Evolutionary conservation across 805 yeast species (phyloP), one percentile per base, ranked within the genome.

Genomic region (Wickerhamomyces bisporus): DNA sequence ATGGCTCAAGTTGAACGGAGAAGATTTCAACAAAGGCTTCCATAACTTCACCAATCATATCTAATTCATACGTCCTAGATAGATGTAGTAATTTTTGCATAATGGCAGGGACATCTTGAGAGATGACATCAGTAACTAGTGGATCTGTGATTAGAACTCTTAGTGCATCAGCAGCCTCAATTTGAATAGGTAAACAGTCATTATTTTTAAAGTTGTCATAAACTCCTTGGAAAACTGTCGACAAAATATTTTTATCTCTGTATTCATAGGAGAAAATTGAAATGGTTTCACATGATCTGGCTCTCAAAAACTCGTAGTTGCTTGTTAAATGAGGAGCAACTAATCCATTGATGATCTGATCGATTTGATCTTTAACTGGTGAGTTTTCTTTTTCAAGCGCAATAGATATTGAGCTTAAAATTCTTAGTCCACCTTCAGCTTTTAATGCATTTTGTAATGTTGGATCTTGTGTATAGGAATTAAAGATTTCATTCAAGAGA

Each of bases 1-100:
- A 91, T 15, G 98, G 97, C 35, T 88, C 86, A 45, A 93, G 69
- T 61, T 91, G 94, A 40, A 77, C 82, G 2, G 95, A 74, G 60
- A 86, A 94, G 43, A 76, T 73, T 53, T 88, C 96, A 25, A 93
- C 96, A 57, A 93, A 86, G 40, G 87, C 88, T 64, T 93, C 98
- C 81, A 93, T 87, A n/a, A 91, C 95, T 34, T 79, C 83, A 7
- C 94, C 76, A 17, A 93, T 69, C 26, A 86, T 74, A 53, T 94
- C 98, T 45, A 82, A 75, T 53, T 93, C 98, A 49, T 87, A 80
- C 38, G 78, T 76, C 55, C 84, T 81, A 6, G 95, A 81, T 30
- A 93, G 62, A 27, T 75, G 77, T 49, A 93, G 66, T 40, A 93
- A 65, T 48, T 76, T 81, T 45, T 86, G 85, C 83, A 93, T 84